phyloP scores from a whole-genome alignment of 192 early-diverging fungal genomes.

The Coemansia sp. region DNA sequence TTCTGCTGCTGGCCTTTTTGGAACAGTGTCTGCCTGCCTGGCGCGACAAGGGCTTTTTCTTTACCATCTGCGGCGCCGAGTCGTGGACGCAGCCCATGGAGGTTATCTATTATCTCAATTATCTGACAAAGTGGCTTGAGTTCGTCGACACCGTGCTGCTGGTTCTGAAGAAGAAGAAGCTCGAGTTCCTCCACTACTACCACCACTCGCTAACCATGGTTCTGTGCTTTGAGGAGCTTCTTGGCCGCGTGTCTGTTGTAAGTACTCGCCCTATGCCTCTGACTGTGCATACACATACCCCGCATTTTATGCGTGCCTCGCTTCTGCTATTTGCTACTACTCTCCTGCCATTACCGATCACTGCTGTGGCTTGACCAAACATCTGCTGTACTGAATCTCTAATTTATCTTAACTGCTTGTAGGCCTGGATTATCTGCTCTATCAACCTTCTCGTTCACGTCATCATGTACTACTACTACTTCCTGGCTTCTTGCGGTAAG shows the following conservation, averaged over 20 bases:
- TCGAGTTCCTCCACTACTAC: conserved; percentile 92
- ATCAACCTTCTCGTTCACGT: conserved; percentile 89
- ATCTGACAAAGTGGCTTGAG: conserved; percentile 92
- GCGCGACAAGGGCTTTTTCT: conserved; percentile 65
- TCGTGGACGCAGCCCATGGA: conserved; percentile 80
- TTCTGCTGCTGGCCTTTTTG: conserved; percentile 70
- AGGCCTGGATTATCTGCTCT: conserved; percentile 53
- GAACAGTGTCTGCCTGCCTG: conserved; percentile 76
- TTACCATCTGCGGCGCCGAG: conserved; percentile 64
- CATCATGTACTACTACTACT: conserved; percentile 93
- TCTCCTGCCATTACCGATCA: too few relatives aligned
- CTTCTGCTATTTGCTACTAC: neutral
- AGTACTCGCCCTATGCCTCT: conserved; percentile 18
- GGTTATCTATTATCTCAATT: conserved; percentile 86
- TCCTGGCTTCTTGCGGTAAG: conserved; percentile 72
- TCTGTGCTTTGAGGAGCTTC: conserved; percentile 80
- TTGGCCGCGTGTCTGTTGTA: conserved; percentile 75
- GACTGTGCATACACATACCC: neutral
- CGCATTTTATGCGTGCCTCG: neutral
- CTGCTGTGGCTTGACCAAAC: too few relatives aligned
- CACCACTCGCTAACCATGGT: conserved; percentile 91
- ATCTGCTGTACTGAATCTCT: neutral
- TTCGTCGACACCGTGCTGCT: conserved; percentile 85
- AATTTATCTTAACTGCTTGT: neutral
- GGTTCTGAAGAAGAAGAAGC: conserved; percentile 79